Evolutionary conservation across 2,329 filamentous ascomycete species (phyloP).

Genomic region (Talaromyces sp.): DNA sequence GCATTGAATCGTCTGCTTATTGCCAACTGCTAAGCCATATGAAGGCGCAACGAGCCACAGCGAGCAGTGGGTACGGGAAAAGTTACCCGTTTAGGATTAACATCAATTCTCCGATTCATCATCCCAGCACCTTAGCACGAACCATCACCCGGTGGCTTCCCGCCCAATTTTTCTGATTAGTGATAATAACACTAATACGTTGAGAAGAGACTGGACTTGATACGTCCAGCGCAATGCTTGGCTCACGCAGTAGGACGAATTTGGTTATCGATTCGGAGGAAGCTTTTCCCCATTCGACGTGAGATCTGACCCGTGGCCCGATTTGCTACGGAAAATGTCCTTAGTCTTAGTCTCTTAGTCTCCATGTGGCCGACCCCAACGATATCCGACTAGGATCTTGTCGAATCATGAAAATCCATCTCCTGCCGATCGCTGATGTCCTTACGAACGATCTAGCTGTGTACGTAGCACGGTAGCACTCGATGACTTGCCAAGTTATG

Average conservation of each 20-base stretch:
- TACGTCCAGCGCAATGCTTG: neutral
- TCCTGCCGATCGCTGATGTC: neutral
- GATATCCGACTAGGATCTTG: neutral
- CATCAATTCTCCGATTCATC: neutral
- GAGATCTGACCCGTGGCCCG: neutral
- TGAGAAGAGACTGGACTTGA: neutral
- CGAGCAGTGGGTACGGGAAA: neutral
- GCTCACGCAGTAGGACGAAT: neutral
- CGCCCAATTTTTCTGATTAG: neutral
- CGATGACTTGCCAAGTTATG: neutral
- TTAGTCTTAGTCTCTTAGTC: no score
- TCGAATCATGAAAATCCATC: neutral
- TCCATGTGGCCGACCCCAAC: neutral
- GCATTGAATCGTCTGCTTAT: no score
- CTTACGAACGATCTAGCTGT: neutral
- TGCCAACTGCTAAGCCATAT: neutral
- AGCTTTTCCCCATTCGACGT: neutral
- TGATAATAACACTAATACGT: neutral
- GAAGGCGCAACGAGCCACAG: neutral
- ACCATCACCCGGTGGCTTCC: neutral
- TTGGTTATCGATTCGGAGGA: neutral
- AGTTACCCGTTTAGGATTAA: neutral
- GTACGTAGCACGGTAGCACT: neutral
- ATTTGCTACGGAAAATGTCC: neutral
- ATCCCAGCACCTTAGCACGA: neutral